phyloP scores from a whole-genome alignment of 768 basidiomycete species.

The Trametopsis cervina region DNA sequence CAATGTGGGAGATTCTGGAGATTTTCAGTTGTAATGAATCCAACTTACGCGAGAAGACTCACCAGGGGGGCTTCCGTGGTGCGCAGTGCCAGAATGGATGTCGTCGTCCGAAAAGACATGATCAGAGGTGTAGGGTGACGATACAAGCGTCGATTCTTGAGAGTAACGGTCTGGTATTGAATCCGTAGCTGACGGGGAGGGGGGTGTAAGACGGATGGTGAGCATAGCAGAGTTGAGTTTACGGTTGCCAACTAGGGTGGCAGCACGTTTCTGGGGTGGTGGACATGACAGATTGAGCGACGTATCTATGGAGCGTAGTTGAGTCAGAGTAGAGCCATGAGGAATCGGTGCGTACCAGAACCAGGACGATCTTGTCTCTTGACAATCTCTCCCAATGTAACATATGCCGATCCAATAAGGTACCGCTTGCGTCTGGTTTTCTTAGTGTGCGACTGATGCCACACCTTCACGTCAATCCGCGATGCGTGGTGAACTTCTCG shows the following conservation, averaged over 20 bases:
- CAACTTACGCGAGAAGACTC: background rate
- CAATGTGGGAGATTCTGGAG: background rate
- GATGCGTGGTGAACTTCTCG: slow-evolving; percentile 33
- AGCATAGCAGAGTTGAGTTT: slow-evolving; percentile 15
- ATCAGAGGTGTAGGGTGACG: background rate
- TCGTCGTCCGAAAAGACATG: background rate
- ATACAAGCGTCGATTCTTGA: slow-evolving; percentile 1
- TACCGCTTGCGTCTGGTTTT: slow-evolving; percentile 51
- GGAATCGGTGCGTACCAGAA: slow-evolving; percentile 31
- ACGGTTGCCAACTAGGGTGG: slow-evolving; percentile 12
- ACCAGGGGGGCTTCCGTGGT: background rate
- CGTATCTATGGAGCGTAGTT: background rate
- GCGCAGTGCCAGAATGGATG: no score
- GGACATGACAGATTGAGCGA: slow-evolving; percentile 17
- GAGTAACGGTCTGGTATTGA: background rate
- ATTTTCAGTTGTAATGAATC: background rate
- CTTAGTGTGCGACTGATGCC: slow-evolving; percentile 53
- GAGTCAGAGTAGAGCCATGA: slow-evolving; percentile 2
- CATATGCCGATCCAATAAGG: slow-evolving; percentile 44
- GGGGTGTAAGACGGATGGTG: slow-evolving; percentile 14
- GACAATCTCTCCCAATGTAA: slow-evolving; percentile 46
- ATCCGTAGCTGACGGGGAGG: background rate
- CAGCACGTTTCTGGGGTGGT: slow-evolving; percentile 18
- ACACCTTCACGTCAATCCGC: slow-evolving; percentile 46
- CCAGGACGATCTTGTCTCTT: slow-evolving; percentile 39